Percentiles rank a stretch among this genome's conserved stretches.
Conservation (phyloP, 345 rosid species). For the Dovyalis caffra region DNA sequence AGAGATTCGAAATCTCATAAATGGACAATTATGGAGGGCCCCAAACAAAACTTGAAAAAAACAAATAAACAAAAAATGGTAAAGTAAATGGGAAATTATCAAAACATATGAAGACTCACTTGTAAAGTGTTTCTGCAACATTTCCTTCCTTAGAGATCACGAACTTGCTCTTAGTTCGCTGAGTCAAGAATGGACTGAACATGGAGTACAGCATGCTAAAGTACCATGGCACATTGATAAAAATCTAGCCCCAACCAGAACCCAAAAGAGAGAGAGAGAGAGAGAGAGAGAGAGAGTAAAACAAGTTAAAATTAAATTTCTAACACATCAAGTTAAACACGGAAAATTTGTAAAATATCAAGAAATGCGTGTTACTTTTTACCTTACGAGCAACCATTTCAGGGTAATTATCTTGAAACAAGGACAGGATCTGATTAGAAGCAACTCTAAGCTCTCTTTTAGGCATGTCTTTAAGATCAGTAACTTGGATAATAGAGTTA, state of each 20-base stretch:
- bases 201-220: conserved; percentile 77
- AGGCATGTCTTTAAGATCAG: conserved; percentile 98
- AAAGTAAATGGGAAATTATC: not conserved
- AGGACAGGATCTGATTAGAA: conserved; percentile 82
- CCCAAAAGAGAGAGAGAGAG: too few relatives aligned
- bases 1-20: not conserved
- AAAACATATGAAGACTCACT: conserved; percentile 33
- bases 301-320: not conserved
- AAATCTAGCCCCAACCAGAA: conserved; percentile 49
- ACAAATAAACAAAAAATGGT: not conserved
- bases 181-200: conserved; percentile 93
- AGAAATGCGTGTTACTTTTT: not conserved
- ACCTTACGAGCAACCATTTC: conserved; percentile 99
- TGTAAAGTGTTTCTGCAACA: conserved; percentile 93
- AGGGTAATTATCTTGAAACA: conserved; percentile 97
- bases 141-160: conserved; percentile 86
- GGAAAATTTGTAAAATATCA: not conserved
- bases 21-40: not conserved
- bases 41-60: not conserved
- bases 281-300: too few relatives aligned
- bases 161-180: conserved; percentile 95
- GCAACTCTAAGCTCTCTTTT: conserved; percentile 88
- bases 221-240: conserved; percentile 98
- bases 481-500: conserved; percentile 86
- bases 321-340: not conserved